Evolutionary conservation across 257 asterid genomes (phyloP).

Genomic region (Galeopsis tetrahit): DNA sequence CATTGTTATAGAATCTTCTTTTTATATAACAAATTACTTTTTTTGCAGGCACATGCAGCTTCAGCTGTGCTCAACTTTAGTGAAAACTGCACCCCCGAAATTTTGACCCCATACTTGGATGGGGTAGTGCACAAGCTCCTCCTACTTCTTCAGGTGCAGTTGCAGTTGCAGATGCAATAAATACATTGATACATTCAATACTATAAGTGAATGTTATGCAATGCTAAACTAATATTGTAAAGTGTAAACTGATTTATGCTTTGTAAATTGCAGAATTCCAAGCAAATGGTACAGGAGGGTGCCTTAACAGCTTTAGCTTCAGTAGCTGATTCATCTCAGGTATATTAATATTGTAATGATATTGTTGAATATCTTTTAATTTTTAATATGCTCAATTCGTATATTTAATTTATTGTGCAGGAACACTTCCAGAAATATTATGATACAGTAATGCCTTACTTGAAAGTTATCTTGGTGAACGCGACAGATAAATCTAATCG

Average conservation of each 20-base stretch:
- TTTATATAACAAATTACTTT: slow-evolving; percentile 23
- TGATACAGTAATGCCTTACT: slow-evolving; percentile 91
- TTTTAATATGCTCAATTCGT: slow-evolving; percentile 28
- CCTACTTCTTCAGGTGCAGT: slow-evolving; percentile 75
- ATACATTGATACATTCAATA: background rate
- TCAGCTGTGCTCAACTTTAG: slow-evolving; percentile 95
- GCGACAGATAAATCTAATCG: slow-evolving; percentile 89
- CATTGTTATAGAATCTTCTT: background rate
- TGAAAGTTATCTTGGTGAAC: slow-evolving; percentile 81
- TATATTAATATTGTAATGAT: slow-evolving; percentile 30
- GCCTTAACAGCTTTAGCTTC: slow-evolving; percentile 95
- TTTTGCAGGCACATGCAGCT: slow-evolving; percentile 92
- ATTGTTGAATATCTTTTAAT: slow-evolving; percentile 16
- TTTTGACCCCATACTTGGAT: slow-evolving; percentile 82
- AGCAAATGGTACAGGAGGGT: slow-evolving; percentile 99
- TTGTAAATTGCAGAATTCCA: slow-evolving; percentile 71
- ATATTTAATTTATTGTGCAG: slow-evolving; percentile 42
- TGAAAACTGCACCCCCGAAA: slow-evolving; percentile 90
- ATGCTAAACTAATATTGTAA: slow-evolving; percentile 6
- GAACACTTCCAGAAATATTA: slow-evolving; percentile 90
- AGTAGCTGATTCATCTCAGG: slow-evolving; percentile 99
- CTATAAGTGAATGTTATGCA: background rate
- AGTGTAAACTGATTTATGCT: slow-evolving; percentile 25
- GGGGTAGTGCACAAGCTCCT: slow-evolving; percentile 85
- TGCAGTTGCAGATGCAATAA: slow-evolving; percentile 32